phyloP scores from a whole-genome alignment of 2,329 filamentous ascomycete genomes.

The Xylariaceae sp. region DNA sequence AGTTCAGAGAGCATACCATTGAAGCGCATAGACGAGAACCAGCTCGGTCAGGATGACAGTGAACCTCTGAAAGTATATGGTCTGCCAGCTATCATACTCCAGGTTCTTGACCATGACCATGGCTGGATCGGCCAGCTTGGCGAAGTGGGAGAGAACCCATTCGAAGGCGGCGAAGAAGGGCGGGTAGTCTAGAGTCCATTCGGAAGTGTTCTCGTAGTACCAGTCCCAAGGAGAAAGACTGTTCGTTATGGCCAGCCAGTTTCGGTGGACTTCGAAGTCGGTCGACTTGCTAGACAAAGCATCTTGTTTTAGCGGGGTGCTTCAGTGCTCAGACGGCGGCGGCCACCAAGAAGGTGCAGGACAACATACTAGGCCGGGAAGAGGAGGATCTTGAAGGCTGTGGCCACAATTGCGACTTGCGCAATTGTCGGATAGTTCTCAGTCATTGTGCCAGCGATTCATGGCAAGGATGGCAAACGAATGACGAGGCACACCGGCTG shows the following conservation, averaged over 20 bases:
- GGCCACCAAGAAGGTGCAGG: constrained; percentile 7
- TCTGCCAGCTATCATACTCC: constrained; percentile 87
- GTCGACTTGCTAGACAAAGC: constrained; percentile 75
- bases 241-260: constrained; percentile 96
- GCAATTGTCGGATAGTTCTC: constrained; percentile 81
- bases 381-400: constrained; percentile 84
- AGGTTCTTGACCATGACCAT: constrained; percentile 82
- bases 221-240: constrained; percentile 82
- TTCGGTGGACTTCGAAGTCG: constrained; percentile 97
- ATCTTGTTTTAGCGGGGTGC: neutral
- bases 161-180: constrained; percentile 98
- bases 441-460: constrained; percentile 53
- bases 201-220: constrained; percentile 96
- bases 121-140: constrained; percentile 69
- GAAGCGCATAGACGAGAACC: constrained; percentile 76
- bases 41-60: constrained; percentile 85
- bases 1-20: constrained; percentile 51
- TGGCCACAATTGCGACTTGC: constrained; percentile 82
- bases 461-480: constrained; percentile 12
- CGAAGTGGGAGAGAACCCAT: constrained; percentile 81
- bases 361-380: constrained; percentile 86
- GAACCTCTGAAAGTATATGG: constrained; percentile 86
- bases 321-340: neutral
- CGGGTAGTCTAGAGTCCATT: constrained; percentile 99
- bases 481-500: neutral